Evolutionary conservation across 2,329 filamentous ascomycete genomes (phyloP).

Genomic region (Ophiocordyceps camponoti-rufipedis): DNA sequence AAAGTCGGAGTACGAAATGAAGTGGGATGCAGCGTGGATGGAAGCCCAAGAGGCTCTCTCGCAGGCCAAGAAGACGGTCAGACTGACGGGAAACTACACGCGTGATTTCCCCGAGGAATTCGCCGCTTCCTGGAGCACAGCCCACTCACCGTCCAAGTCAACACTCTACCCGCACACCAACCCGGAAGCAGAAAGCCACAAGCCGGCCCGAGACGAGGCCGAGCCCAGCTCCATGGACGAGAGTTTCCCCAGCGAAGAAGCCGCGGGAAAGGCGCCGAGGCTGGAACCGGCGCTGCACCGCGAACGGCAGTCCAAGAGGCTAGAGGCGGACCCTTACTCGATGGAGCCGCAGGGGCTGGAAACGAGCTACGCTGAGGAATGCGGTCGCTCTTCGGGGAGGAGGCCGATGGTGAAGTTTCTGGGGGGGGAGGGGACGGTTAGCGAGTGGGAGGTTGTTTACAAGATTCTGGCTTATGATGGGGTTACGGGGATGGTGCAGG

Average conservation of each 20-base stretch:
- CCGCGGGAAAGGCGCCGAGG: slow-evolving; percentile 4
- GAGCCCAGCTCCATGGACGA: slow-evolving; percentile 22
- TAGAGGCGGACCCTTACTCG: slow-evolving; percentile 20
- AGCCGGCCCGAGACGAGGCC: slow-evolving; percentile 7
- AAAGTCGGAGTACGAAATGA: slow-evolving; percentile 3
- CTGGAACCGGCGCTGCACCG: slow-evolving; percentile 15
- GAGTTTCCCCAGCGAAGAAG: slow-evolving; percentile 16
- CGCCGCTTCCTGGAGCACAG: slow-evolving; percentile 19
- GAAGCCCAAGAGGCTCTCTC: slow-evolving; percentile 1
- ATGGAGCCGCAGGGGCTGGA: slow-evolving; percentile 28
- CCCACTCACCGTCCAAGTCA: slow-evolving; percentile 9
- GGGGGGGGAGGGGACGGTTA: neutral
- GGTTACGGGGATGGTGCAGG: slow-evolving; percentile 34
- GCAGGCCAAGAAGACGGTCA: neutral
- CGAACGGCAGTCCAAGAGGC: slow-evolving; percentile 1
- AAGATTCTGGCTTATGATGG: slow-evolving; percentile 50
- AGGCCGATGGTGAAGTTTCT: slow-evolving; percentile 18
- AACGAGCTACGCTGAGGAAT: slow-evolving; percentile 26
- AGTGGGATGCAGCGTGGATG: slow-evolving; percentile 2
- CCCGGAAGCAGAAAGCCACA: neutral
- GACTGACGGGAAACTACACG: slow-evolving; percentile 27
- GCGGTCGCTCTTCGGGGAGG: slow-evolving; percentile 13
- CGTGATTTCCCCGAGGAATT: slow-evolving; percentile 36
- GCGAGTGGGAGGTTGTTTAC: slow-evolving; percentile 18
- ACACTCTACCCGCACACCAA: slow-evolving; percentile 7